A percentile compares a stretch with the other conserved stretches of the same genome.
Evolutionary conservation across 2,329 filamentous ascomycete genomes (phyloP).

Genomic region (Clonostachys sp.): DNA sequence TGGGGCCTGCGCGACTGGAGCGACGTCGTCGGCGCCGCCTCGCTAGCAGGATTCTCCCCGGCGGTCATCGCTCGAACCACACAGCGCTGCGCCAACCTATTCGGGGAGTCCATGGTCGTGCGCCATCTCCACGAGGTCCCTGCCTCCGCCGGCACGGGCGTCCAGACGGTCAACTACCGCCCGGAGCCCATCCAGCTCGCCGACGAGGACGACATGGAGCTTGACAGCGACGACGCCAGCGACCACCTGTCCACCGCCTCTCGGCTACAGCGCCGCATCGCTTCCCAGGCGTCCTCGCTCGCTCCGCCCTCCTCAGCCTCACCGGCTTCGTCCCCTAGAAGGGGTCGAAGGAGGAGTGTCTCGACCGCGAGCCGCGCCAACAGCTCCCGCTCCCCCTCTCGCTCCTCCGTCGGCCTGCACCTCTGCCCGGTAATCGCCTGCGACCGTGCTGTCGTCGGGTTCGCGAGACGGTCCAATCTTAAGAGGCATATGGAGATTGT

Average conservation of each 20-base stretch:
- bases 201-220: conserved; percentile 11
- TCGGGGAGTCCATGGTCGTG: conserved; percentile 67
- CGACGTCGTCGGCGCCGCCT: conserved; percentile 75
- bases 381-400: conserved; percentile 13
- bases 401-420: conserved; percentile 22
- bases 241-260: neutral
- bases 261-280: conserved; percentile 17
- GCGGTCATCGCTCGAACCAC: conserved; percentile 64
- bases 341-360: conserved; percentile 15
- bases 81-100: conserved; percentile 70
- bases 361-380: neutral
- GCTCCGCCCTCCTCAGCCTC: conserved; percentile 11
- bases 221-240: conserved; percentile 10
- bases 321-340: conserved; percentile 4
- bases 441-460: conserved; percentile 26
- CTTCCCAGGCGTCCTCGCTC: conserved; percentile 21
- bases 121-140: conserved; percentile 42
- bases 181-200: conserved; percentile 17
- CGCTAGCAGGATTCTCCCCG: conserved; percentile 65
- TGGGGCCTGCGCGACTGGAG: conserved; percentile 71
- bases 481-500: conserved; percentile 29
- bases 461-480: conserved; percentile 26
- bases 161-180: conserved; percentile 18
- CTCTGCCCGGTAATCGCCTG: conserved; percentile 31
- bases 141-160: conserved; percentile 10